phyloP scores from a whole-genome alignment of 2,329 filamentous ascomycete genomes.

The Trichoderma cornu-damae region DNA sequence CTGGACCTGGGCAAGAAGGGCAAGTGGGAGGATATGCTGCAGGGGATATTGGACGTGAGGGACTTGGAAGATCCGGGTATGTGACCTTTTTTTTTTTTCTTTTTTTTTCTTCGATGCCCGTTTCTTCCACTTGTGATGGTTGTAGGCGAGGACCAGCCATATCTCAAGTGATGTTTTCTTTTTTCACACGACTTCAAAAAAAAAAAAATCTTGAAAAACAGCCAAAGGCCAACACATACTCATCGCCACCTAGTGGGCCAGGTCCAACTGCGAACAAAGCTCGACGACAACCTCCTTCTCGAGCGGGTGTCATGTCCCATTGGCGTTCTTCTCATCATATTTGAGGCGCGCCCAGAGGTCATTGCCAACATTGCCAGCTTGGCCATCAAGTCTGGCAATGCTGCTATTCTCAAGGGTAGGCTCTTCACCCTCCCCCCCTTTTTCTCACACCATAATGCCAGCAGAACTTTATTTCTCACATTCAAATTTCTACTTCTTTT shows the following conservation, averaged over 20 bases:
- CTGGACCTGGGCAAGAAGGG: conserved; percentile 80
- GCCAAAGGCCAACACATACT: not conserved
- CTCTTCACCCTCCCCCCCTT: not conserved
- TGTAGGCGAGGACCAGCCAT: not conserved
- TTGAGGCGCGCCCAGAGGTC: conserved; percentile 94
- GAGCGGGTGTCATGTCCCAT: conserved; percentile 92
- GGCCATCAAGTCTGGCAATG: conserved; percentile 94
- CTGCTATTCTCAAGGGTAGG: conserved; percentile 84
- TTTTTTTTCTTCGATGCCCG: not conserved
- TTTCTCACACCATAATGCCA: not conserved
- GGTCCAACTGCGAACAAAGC: conserved; percentile 72
- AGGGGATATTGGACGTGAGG: conserved; percentile 85
- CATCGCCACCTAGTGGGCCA: conserved; percentile 61
- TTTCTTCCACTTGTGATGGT: not conserved
- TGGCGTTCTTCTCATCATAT: conserved; percentile 96
- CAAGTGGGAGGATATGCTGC: conserved; percentile 97
- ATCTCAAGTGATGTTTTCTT: not conserved
- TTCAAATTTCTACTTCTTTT: not conserved
- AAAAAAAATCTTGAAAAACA: not conserved
- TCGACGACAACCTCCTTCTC: conserved; percentile 80
- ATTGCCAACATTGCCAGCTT: conserved; percentile 97
- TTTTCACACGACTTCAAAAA: not conserved
- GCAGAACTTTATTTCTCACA: not conserved
- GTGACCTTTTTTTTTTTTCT: conserved; percentile 27
- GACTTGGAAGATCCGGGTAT: conserved; percentile 78